These are phyloP conservation scores for Fusarium tanahbumbuense DNA, from an alignment of 2,329 filamentous ascomycete species.

Conservation along the genomic window DNA sequence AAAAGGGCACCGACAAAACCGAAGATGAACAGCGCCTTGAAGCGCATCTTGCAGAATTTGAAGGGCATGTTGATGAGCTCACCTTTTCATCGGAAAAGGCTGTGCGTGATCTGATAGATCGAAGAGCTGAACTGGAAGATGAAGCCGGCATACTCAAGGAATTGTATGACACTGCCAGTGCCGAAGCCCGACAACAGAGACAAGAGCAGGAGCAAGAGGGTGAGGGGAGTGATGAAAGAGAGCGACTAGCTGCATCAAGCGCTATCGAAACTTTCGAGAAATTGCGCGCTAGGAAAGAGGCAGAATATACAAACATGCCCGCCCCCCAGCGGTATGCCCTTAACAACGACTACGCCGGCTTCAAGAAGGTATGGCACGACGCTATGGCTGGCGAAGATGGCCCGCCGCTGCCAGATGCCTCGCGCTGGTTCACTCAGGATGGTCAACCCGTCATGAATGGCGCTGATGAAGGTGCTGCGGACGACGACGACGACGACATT, in stretches of 20 bases:
- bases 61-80: conserved; percentile 55
- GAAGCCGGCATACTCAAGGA: conserved; percentile 55
- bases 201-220: conserved; percentile 10
- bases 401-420: conserved; percentile 63
- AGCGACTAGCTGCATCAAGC: conserved; percentile 41
- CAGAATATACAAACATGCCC: conserved; percentile 57
- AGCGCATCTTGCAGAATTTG: conserved; percentile 54
- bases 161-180: conserved; percentile 48
- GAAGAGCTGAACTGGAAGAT: conserved; percentile 62
- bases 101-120: conserved; percentile 62
- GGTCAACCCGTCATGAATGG: conserved; percentile 56
- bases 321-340: conserved; percentile 63
- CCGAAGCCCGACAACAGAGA: conserved; percentile 29
- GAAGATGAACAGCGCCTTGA: conserved; percentile 55
- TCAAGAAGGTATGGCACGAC: conserved; percentile 69
- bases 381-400: conserved; percentile 61
- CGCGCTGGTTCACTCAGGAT: conserved; percentile 64
- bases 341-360: conserved; percentile 69
- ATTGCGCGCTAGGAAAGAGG: conserved; percentile 52
- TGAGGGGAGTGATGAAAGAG: conserved; percentile 45
- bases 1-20: conserved; percentile 52
- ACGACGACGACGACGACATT: conserved; percentile 74
- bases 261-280: conserved; percentile 51
- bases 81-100: conserved; percentile 60
- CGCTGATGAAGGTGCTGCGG: conserved; percentile 46